phyloP scores from a whole-genome alignment of 140 eudicot genomes.

The Stevia rebaudiana region DNA sequence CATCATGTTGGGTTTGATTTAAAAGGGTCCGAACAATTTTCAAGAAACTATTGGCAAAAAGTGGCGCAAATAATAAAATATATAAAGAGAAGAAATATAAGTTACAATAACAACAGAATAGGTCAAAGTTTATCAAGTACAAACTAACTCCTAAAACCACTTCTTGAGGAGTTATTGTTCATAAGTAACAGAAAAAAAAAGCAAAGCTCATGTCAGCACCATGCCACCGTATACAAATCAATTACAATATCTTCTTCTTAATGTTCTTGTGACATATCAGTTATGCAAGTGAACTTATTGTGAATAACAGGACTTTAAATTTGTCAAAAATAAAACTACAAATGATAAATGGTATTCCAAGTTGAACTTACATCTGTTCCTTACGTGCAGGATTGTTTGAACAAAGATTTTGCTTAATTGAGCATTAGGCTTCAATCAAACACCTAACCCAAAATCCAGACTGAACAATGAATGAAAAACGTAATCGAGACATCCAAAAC shows the following conservation, averaged over 20 bases:
- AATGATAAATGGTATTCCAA: not conserved
- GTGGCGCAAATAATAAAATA: slow-evolving; percentile 40
- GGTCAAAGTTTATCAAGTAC: not conserved
- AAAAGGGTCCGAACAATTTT: slow-evolving; percentile 57
- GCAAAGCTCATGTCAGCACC: not conserved
- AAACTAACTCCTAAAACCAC: not conserved
- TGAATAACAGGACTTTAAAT: not conserved
- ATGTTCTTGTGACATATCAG: not conserved
- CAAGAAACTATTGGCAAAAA: slow-evolving; percentile 66
- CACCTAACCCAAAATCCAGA: too few species aligned
- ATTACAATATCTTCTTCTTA: not conserved
- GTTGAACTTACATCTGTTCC: slow-evolving; percentile 74
- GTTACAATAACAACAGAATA: not conserved
- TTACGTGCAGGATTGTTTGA: too few species aligned
- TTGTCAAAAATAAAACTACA: not conserved
- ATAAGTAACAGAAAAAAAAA: not conserved
- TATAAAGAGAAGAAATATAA: not conserved
- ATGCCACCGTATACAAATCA: not conserved
- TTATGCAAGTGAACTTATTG: slow-evolving; percentile 6
- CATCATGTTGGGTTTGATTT: slow-evolving; percentile 52
- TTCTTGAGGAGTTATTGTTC: not conserved
- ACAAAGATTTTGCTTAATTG: too few species aligned
- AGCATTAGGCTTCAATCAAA: too few species aligned
- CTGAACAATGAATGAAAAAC: too few species aligned
- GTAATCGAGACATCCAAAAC: too few species aligned